Evolutionary conservation across 208 protist species (phyloP).

Genomic region (Crithidia fasciculata): DNA sequence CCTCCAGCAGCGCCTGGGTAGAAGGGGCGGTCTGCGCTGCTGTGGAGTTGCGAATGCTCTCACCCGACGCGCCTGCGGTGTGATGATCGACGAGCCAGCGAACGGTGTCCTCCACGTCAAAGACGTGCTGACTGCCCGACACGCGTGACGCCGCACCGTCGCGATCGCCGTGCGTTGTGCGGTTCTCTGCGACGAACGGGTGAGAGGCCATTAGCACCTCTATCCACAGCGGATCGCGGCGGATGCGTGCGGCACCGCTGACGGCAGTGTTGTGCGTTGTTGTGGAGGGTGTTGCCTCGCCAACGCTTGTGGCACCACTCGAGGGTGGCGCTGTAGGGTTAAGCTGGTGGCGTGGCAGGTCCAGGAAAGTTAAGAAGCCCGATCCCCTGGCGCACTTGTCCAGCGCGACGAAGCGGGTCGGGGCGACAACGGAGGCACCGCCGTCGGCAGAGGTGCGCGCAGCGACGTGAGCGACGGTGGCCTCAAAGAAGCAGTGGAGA

Average conservation of each 20-base stretch:
- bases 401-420: constrained; percentile 77
- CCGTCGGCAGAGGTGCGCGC: background rate
- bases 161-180: background rate
- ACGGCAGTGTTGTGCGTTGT: too few relatives aligned
- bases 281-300: too few relatives aligned
- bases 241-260: constrained; percentile 36
- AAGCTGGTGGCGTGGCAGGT: constrained; percentile 42
- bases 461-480: constrained; percentile 51
- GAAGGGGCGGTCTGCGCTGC: constrained; percentile 25
- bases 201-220: constrained; percentile 64
- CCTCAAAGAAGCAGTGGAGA: constrained; percentile 90
- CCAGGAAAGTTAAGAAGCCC: constrained; percentile 84
- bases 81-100: constrained; percentile 1
- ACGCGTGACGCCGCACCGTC: background rate
- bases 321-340: background rate
- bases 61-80: background rate
- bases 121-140: background rate
- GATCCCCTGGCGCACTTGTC: constrained; percentile 87
- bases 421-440: background rate
- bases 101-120: constrained; percentile 15
- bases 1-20: constrained; percentile 44
- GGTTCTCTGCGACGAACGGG: constrained; percentile 45
- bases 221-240: constrained; percentile 72
- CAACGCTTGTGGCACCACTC: too few relatives aligned
- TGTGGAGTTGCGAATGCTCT: background rate